Evolutionary conservation across 495 filamentous ascomycete species (phyloP).

Genomic region (Xeromyces bisporus): DNA sequence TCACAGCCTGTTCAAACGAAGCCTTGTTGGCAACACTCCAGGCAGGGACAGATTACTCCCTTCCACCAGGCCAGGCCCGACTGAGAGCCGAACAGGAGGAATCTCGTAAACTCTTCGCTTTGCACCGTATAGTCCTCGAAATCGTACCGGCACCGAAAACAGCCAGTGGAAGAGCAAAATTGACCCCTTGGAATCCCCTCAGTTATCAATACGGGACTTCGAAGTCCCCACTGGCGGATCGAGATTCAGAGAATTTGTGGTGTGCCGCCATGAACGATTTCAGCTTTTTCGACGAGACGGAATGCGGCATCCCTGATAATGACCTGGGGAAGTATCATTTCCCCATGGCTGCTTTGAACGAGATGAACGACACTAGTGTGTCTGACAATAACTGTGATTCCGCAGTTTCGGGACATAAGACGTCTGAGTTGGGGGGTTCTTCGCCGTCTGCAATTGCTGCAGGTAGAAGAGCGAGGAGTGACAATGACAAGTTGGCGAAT

Average conservation of each 20-base stretch:
- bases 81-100: constrained; percentile 25
- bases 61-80: constrained; percentile 30
- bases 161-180: constrained; percentile 2
- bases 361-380: constrained; percentile 24
- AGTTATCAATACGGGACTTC: constrained; percentile 20
- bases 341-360: constrained; percentile 27
- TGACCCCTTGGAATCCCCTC: constrained; percentile 23
- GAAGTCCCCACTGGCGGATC: constrained; percentile 43
- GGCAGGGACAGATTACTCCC: constrained; percentile 32
- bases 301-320: constrained; percentile 35
- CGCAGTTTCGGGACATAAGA: constrained; percentile 4
- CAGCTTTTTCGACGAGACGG: constrained; percentile 47
- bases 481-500: neutral
- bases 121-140: constrained; percentile 41
- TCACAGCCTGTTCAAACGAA: constrained; percentile 44
- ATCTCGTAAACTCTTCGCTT: constrained; percentile 32
- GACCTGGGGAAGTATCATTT: constrained; percentile 27
- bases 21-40: constrained; percentile 36
- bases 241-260: constrained; percentile 44
- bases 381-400: constrained; percentile 20
- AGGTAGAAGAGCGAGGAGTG: neutral
- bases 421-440: neutral
- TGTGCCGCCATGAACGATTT: constrained; percentile 42
- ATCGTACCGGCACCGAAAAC: constrained; percentile 23
- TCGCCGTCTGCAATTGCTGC: neutral